Evolutionary conservation across 345 rosid species (phyloP).

Genomic region (Populus tremula): DNA sequence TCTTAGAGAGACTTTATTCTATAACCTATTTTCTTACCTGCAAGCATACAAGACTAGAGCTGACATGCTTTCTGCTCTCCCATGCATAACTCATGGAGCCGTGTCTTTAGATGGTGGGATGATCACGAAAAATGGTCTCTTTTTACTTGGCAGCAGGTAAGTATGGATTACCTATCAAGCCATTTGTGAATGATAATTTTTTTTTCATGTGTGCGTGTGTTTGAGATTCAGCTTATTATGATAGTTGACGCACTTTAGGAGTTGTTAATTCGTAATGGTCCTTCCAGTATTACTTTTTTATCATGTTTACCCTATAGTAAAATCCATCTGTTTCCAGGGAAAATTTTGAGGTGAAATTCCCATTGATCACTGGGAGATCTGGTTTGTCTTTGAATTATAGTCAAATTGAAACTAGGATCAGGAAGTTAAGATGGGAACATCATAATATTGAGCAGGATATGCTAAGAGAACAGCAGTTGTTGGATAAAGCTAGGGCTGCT

Average conservation of each 20-base stretch:
- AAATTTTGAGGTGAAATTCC: constrained; percentile 17
- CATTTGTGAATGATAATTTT: neutral
- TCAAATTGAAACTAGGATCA: constrained; percentile 8
- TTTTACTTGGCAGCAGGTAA: constrained; percentile 11
- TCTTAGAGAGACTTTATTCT: constrained; percentile 28
- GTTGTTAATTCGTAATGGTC: neutral
- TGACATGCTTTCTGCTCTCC: constrained; percentile 18
- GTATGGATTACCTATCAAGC: neutral
- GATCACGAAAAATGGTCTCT: constrained; percentile 4
- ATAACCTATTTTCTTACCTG: constrained; percentile 17
- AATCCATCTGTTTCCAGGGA: constrained; percentile 2
- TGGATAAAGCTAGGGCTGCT: constrained; percentile 4
- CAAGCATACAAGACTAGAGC: constrained; percentile 15
- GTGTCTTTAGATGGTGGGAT: constrained; percentile 26
- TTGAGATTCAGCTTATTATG: neutral
- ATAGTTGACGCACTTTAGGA: neutral
- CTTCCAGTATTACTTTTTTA: neutral
- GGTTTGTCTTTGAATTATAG: neutral
- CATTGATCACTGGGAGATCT: neutral
- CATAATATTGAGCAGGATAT: constrained; percentile 12
- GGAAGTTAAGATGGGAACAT: constrained; percentile 13
- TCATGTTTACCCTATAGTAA: neutral
- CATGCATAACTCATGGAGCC: constrained; percentile 23
- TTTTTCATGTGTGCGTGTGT: neutral
- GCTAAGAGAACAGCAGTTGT: constrained; percentile 13